Conservation (phyloP, 306 rosid species). For the Ormosia semicastrata region DNA sequence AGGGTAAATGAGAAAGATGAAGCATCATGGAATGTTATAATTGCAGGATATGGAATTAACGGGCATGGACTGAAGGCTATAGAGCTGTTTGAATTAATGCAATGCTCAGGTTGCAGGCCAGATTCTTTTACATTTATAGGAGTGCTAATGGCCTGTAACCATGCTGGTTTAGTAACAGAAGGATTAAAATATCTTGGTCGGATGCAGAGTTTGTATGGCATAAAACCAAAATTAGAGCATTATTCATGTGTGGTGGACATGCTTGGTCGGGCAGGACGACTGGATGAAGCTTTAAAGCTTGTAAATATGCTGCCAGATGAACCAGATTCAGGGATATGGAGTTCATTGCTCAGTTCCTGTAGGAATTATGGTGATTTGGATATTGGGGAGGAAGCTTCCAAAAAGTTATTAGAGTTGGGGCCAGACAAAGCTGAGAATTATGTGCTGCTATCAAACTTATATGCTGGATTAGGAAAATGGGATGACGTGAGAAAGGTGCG, state of each 20-base stretch:
- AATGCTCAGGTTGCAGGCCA: constrained; percentile 43
- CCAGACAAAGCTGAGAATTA: constrained; percentile 65
- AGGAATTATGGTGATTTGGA: constrained; percentile 56
- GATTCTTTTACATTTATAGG: constrained; percentile 76
- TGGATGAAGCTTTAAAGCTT: constrained; percentile 65
- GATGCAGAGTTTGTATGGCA: constrained; percentile 56
- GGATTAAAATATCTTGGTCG: constrained; percentile 57
- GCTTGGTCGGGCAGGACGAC: constrained; percentile 71
- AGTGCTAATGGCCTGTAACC: constrained; percentile 75
- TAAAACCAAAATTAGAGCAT: constrained; percentile 71
- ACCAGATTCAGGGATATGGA: constrained; percentile 81
- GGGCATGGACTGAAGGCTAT: constrained; percentile 71
- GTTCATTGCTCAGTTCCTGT: constrained; percentile 83
- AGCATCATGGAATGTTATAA: constrained; percentile 75
- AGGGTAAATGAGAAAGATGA: constrained; percentile 46
- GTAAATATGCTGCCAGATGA: constrained; percentile 59
- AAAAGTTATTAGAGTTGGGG: constrained; percentile 53
- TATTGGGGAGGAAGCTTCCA: constrained; percentile 54
- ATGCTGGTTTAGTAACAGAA: constrained; percentile 65
- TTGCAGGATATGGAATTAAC: constrained; percentile 77
- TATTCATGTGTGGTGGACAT: constrained; percentile 81
- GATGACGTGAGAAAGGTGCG: constrained; percentile 61
- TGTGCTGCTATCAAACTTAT: constrained; percentile 69
- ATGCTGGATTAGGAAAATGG: constrained; percentile 76
- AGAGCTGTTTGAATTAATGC: constrained; percentile 69